Conservation (phyloP, 306 rosid genomes). For the Inga laurina region DNA sequence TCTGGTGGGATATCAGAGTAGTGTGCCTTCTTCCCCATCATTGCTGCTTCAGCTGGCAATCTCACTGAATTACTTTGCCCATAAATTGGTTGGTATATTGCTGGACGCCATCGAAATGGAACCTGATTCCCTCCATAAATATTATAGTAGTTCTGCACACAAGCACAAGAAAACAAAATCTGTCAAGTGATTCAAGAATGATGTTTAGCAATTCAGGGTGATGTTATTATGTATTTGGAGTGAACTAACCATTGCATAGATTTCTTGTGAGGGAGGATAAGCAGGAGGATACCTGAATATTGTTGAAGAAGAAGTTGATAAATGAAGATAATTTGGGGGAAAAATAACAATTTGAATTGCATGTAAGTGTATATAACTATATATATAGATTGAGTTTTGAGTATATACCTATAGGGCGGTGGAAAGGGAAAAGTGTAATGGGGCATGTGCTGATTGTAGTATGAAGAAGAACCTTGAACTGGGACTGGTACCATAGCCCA, state of each 20-base stretch:
- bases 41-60: conserved; percentile 24
- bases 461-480: conserved; percentile 42
- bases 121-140: conserved; percentile 52
- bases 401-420: conserved; percentile 45
- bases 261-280: conserved; percentile 54
- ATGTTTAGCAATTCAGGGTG: not conserved
- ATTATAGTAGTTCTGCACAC: conserved; percentile 48
- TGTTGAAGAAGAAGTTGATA: conserved; percentile 21
- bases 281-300: conserved; percentile 60
- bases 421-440: conserved; percentile 47
- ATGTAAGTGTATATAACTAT: not conserved
- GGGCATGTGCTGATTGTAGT: conserved; percentile 48
- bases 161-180: not conserved
- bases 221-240: not conserved
- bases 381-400: not conserved
- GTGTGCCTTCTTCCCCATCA: conserved; percentile 39
- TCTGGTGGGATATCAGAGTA: conserved; percentile 32
- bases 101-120: conserved; percentile 38
- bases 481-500: conserved; percentile 40
- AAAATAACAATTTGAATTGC: not conserved
- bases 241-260: conserved; percentile 48
- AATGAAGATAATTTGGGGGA: not conserved
- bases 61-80: conserved; percentile 29
- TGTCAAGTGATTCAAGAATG: not conserved
- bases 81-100: conserved; percentile 41